Evolutionary conservation across 805 yeast genomes (phyloP).

Genomic region (Ogataea nitratoaversa): DNA sequence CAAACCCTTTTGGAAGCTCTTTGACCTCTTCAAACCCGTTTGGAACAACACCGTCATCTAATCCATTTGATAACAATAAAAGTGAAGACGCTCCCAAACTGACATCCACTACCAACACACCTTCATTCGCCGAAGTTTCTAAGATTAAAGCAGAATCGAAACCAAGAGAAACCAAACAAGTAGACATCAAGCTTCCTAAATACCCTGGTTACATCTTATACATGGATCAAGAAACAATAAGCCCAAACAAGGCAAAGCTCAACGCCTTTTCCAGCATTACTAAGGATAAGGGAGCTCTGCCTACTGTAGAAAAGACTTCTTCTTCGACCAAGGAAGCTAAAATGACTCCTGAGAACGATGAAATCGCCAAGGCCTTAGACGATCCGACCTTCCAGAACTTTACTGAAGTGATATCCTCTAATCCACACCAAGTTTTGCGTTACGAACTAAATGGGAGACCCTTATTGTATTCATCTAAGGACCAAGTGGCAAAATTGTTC

Average conservation of each 20-base stretch:
- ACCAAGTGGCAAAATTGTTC: constrained; percentile 45
- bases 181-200: constrained; percentile 34
- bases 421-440: constrained; percentile 82
- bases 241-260: constrained; percentile 40
- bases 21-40: constrained; percentile 17
- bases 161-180: constrained; percentile 3
- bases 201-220: constrained; percentile 67
- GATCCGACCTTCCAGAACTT: constrained; percentile 80
- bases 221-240: constrained; percentile 67
- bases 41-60: constrained; percentile 8
- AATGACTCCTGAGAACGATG: constrained; percentile 36
- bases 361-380: constrained; percentile 53
- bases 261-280: constrained; percentile 39
- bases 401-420: constrained; percentile 68
- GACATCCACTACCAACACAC: constrained; percentile 3
- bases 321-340: constrained; percentile 29
- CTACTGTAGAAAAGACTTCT: constrained; percentile 1
- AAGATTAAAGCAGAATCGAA: constrained; percentile 23
- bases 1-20: constrained; percentile 22
- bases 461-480: constrained; percentile 63
- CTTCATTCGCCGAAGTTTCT: constrained; percentile 18
- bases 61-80: constrained; percentile 14
- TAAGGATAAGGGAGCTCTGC: background rate
- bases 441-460: constrained; percentile 81
- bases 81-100: too few relatives aligned